Evolutionary conservation across 1,284 basidiomycete genomes (phyloP).

Genomic region (Exobasidium rhododendri): DNA sequence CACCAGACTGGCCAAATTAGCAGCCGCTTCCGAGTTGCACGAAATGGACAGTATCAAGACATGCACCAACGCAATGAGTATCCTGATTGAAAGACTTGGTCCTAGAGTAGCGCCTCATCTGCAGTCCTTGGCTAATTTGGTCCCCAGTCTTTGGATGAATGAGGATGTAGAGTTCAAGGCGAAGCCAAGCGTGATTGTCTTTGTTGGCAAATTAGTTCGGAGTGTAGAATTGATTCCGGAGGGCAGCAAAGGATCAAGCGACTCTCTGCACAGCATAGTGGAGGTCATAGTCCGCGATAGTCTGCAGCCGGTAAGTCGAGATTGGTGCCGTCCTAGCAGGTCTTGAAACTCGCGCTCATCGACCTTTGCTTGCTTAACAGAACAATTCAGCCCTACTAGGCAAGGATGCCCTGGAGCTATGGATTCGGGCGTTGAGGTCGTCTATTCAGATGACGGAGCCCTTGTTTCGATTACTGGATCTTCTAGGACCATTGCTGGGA

Average conservation of each 20-base stretch:
- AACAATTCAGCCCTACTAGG: slow-evolving; percentile 36
- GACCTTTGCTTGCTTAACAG: slow-evolving; percentile 11
- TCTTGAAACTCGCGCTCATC: background rate
- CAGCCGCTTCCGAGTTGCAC: slow-evolving; percentile 35
- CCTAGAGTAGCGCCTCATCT: slow-evolving; percentile 41
- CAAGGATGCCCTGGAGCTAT: slow-evolving; percentile 47
- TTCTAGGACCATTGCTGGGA: slow-evolving; percentile 31
- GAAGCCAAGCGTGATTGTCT: slow-evolving; percentile 45
- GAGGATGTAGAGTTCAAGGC: slow-evolving; percentile 46
- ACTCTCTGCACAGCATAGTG: slow-evolving; percentile 39
- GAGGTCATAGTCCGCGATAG: slow-evolving; percentile 43
- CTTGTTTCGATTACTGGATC: slow-evolving; percentile 39
- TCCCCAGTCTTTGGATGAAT: slow-evolving; percentile 46
- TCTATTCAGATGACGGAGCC: slow-evolving; percentile 39
- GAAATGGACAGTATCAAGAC: slow-evolving; percentile 49
- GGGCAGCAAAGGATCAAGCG: slow-evolving; percentile 22
- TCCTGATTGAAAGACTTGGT: slow-evolving; percentile 51
- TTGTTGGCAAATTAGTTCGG: slow-evolving; percentile 44
- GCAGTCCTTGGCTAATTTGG: slow-evolving; percentile 34
- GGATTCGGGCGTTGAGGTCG: slow-evolving; percentile 42
- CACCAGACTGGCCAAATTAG: slow-evolving; percentile 33
- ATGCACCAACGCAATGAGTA: slow-evolving; percentile 42
- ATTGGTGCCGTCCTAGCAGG: slow-evolving; percentile 4
- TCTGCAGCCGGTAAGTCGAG: no score
- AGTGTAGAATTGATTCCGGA: slow-evolving; percentile 37